These are phyloP conservation scores for Noccaea bulbosa DNA, from an alignment of 345 rosid species.

Conservation along the genomic window DNA sequence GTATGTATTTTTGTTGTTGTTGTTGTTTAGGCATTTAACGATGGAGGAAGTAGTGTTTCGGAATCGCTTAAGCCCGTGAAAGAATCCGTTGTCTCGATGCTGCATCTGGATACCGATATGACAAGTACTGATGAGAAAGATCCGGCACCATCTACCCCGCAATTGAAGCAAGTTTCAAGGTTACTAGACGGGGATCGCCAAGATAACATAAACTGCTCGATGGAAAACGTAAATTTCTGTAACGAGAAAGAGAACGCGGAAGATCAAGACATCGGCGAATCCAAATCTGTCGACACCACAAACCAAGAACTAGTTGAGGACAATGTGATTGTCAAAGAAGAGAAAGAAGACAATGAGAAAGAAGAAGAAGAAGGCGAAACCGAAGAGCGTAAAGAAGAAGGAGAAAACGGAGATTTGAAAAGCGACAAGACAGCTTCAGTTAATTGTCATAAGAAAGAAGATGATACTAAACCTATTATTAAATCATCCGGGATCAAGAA, in stretches of 20 bases:
- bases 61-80: constrained; percentile 74
- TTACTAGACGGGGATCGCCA: constrained; percentile 71
- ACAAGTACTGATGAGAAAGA: constrained; percentile 45
- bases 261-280: constrained; percentile 54
- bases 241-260: constrained; percentile 64
- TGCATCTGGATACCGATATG: constrained; percentile 54
- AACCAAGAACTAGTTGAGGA: neutral
- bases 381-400: constrained; percentile 32
- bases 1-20: constrained; percentile 15
- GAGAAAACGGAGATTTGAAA: constrained; percentile 25
- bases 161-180: constrained; percentile 60
- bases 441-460: constrained; percentile 20
- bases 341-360: constrained; percentile 51
- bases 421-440: constrained; percentile 41
- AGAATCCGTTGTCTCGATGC: constrained; percentile 66
- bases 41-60: constrained; percentile 52
- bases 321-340: constrained; percentile 36
- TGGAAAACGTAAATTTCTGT: constrained; percentile 42
- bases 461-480: constrained; percentile 9
- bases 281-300: constrained; percentile 90
- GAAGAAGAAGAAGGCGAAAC: constrained; percentile 46
- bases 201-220: constrained; percentile 58
- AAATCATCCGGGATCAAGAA: constrained; percentile 49
- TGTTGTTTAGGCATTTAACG: constrained; percentile 69
- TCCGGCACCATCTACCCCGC: constrained; percentile 91